phyloP scores from a whole-genome alignment of 768 basidiomycete genomes.

The Astraeus odoratus region DNA sequence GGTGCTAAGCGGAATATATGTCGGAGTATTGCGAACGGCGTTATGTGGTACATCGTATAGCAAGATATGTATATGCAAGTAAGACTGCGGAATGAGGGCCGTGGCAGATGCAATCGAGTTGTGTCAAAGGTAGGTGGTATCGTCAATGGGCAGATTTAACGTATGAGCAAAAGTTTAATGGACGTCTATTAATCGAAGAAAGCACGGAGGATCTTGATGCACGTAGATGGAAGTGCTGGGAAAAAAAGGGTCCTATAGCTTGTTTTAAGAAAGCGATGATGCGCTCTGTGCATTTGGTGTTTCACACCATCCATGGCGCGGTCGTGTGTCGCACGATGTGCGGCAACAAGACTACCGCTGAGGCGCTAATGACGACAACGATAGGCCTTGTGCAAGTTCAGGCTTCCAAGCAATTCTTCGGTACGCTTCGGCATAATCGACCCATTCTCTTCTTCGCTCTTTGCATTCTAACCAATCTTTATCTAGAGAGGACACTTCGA shows the following conservation, averaged over 20 bases:
- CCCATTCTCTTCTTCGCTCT: slow-evolving; percentile 82
- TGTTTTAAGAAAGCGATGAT: neutral
- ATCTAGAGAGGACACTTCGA: slow-evolving; percentile 73
- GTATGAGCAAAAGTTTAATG: slow-evolving; percentile 16
- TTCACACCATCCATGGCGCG: slow-evolving; percentile 5
- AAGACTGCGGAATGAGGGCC: slow-evolving; percentile 11
- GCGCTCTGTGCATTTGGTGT: too few species aligned
- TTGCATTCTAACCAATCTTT: slow-evolving; percentile 74
- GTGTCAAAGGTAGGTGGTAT: slow-evolving; percentile 21
- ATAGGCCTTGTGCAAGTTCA: slow-evolving; percentile 74
- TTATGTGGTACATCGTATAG: slow-evolving; percentile 25
- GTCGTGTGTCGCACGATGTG: neutral
- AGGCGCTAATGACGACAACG: slow-evolving; percentile 63
- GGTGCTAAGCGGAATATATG: slow-evolving; percentile 4
- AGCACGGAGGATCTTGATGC: slow-evolving; percentile 13
- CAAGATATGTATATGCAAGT: slow-evolving; percentile 22
- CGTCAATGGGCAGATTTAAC: slow-evolving; percentile 20
- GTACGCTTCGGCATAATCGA: slow-evolving; percentile 78
- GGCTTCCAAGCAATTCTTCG: slow-evolving; percentile 74
- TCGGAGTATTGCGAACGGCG: slow-evolving; percentile 9
- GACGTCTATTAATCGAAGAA: slow-evolving; percentile 13
- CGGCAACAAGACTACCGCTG: slow-evolving; percentile 31
- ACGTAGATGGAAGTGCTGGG: slow-evolving; percentile 6
- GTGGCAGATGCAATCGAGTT: slow-evolving; percentile 9
- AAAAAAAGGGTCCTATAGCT: slow-evolving; percentile 1